A percentile compares a stretch with the other conserved stretches of the same genome.
Conservation (phyloP, 164 flowering plant species). For the Tetrastigma voinierianum region DNA sequence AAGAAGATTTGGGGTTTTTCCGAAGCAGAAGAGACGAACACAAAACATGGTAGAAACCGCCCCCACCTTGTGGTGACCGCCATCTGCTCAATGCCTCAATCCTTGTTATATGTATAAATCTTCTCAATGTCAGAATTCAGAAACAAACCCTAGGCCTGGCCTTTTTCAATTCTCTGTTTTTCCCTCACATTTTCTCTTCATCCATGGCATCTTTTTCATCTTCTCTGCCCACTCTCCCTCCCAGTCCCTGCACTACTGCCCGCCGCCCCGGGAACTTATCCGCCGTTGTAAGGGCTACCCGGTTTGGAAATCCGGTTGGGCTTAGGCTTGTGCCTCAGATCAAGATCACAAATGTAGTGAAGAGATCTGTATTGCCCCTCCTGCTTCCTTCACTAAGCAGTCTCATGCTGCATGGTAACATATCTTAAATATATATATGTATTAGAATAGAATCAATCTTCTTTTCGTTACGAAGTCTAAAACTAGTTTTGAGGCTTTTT, state of each 20-base stretch:
- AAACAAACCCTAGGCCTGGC: background rate
- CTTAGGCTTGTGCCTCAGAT: conserved; percentile 22
- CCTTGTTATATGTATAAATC: too few species aligned
- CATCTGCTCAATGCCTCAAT: too few species aligned
- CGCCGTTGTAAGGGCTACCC: conserved; percentile 12
- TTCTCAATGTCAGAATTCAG: too few species aligned
- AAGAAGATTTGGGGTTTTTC: too few species aligned
- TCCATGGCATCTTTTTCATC: conserved; percentile 29
- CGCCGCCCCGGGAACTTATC: conserved; percentile 3
- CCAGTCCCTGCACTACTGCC: background rate
- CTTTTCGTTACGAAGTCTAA: too few species aligned
- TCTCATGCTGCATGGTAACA: conserved; percentile 34
- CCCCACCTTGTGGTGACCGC: too few species aligned
- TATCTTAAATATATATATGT: background rate
- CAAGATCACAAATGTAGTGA: conserved; percentile 18
- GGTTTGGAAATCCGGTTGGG: conserved; percentile 2
- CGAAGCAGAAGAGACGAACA: too few species aligned
- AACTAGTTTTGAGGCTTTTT: too few species aligned
- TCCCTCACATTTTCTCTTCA: background rate
- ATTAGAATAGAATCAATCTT: too few species aligned
- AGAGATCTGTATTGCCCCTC: conserved; percentile 16
- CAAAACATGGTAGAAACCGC: too few species aligned
- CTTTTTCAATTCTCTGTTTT: background rate
- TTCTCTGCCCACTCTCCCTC: conserved; percentile 22
- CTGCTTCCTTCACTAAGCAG: conserved; percentile 23